A percentile compares a stretch with the other conserved stretches of the same genome.
Conservation (phyloP, 192 early-diverging fungal species). For the Allomyces macrogynus region DNA sequence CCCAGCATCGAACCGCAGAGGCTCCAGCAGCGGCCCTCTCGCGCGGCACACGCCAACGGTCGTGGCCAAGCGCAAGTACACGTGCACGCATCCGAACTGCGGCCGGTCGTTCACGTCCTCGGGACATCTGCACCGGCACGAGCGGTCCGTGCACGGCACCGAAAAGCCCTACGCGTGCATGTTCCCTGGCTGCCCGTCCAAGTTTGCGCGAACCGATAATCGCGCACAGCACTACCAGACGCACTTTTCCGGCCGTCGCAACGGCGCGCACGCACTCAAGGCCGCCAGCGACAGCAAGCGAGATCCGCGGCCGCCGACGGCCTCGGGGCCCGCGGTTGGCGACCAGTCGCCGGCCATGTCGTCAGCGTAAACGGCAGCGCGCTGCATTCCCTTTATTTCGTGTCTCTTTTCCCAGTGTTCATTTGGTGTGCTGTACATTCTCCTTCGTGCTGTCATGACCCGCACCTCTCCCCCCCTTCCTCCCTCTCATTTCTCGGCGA, state of each 20-base stretch:
- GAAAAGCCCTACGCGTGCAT: constrained; percentile 56
- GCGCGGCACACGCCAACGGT: constrained; percentile 7
- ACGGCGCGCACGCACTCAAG: not conserved
- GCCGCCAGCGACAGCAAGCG: not conserved
- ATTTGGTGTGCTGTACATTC: no score
- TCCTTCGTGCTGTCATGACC: no score
- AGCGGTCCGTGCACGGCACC: constrained; percentile 54
- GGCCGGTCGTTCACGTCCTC: constrained; percentile 67
- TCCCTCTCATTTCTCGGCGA: no score
- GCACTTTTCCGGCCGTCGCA: constrained; percentile 30
- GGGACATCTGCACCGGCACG: constrained; percentile 62
- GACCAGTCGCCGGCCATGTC: no score
- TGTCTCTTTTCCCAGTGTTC: no score
- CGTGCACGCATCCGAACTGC: constrained; percentile 38
- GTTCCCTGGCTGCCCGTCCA: constrained; percentile 42
- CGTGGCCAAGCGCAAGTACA: constrained; percentile 47
- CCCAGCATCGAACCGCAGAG: no score
- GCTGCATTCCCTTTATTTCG: no score
- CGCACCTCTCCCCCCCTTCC: no score
- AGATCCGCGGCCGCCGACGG: no score
- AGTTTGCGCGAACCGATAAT: constrained; percentile 65
- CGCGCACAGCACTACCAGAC: constrained; percentile 77
- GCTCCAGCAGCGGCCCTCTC: not conserved
- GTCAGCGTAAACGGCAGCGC: no score
- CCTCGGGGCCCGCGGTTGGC: no score